phyloP scores from a whole-genome alignment of 164 flowering plant genomes.

The Platanus orientalis region DNA sequence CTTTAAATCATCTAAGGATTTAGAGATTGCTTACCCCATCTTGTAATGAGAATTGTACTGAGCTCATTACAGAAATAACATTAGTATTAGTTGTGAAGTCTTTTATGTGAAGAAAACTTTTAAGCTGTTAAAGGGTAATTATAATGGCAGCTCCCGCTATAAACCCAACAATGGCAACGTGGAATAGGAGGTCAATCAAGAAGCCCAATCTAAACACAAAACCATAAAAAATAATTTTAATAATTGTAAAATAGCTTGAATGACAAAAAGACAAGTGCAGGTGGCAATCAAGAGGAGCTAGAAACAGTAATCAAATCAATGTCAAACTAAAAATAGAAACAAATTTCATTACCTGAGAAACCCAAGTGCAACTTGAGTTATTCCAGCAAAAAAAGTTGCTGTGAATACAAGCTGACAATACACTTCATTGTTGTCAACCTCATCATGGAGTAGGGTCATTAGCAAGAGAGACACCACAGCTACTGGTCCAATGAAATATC shows the following conservation, averaged over 20 bases:
- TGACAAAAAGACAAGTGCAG: background rate
- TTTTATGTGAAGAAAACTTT: constrained; percentile 80
- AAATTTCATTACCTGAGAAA: constrained; percentile 52
- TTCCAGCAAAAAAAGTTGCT: constrained; percentile 91
- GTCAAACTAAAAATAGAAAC: background rate
- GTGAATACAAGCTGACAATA: constrained; percentile 86
- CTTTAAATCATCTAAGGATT: background rate
- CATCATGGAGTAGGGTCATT: constrained; percentile 64
- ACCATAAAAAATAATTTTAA: background rate
- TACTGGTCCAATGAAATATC: constrained; percentile 94
- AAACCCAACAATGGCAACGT: constrained; percentile 95
- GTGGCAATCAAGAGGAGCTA: background rate
- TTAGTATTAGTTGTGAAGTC: constrained; percentile 72
- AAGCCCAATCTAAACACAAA: constrained; percentile 70
- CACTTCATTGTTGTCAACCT: constrained; percentile 48
- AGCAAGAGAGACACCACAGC: constrained; percentile 88
- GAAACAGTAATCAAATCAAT: background rate
- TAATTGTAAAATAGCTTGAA: background rate
- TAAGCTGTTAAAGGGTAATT: constrained; percentile 90
- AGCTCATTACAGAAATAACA: constrained; percentile 65
- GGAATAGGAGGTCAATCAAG: constrained; percentile 88
- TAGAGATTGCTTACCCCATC: constrained; percentile 60
- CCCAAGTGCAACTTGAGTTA: constrained; percentile 83
- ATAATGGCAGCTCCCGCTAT: constrained; percentile 98
- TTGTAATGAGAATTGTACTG: constrained; percentile 50